A percentile compares a stretch with the other conserved stretches of the same genome.
Conservation (phyloP, 2,329 filamentous ascomycete species). For the Arthrobotrys conoides region DNA sequence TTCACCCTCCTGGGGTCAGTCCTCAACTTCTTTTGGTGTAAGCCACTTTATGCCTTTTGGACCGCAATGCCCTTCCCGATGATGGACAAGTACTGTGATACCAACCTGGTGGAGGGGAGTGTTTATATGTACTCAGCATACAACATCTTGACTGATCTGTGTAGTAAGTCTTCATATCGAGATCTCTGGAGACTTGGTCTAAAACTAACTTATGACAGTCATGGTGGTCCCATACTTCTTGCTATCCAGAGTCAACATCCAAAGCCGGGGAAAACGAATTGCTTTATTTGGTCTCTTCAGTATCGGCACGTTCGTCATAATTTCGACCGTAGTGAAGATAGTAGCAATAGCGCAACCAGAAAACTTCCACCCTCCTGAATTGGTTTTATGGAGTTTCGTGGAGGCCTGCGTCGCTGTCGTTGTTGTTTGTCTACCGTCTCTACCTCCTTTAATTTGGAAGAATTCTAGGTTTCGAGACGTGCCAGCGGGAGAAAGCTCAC, state of each 20-base stretch:
- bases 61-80: slow-evolving; percentile 50
- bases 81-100: slow-evolving; percentile 47
- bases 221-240: slow-evolving; percentile 57
- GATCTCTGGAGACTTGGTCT: background rate
- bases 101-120: slow-evolving; percentile 28
- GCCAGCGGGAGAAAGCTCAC: slow-evolving; percentile 6
- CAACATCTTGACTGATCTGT: slow-evolving; percentile 52
- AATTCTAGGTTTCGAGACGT: slow-evolving; percentile 30
- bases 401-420: slow-evolving; percentile 52
- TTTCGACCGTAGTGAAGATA: slow-evolving; percentile 45
- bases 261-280: slow-evolving; percentile 24
- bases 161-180: slow-evolving; percentile 28
- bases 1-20: slow-evolving; percentile 39
- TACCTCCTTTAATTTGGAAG: slow-evolving; percentile 52
- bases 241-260: slow-evolving; percentile 34
- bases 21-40: slow-evolving; percentile 58
- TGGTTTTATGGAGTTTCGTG: slow-evolving; percentile 54
- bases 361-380: slow-evolving; percentile 46
- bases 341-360: slow-evolving; percentile 43
- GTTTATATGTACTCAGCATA: slow-evolving; percentile 56
- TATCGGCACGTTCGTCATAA: slow-evolving; percentile 43
- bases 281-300: slow-evolving; percentile 46
- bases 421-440: slow-evolving; percentile 50
- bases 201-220: slow-evolving; percentile 16
- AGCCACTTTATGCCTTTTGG: slow-evolving; percentile 56